Conservation (phyloP, 2,329 filamentous ascomycete species). For the Colletotrichum sp. region DNA sequence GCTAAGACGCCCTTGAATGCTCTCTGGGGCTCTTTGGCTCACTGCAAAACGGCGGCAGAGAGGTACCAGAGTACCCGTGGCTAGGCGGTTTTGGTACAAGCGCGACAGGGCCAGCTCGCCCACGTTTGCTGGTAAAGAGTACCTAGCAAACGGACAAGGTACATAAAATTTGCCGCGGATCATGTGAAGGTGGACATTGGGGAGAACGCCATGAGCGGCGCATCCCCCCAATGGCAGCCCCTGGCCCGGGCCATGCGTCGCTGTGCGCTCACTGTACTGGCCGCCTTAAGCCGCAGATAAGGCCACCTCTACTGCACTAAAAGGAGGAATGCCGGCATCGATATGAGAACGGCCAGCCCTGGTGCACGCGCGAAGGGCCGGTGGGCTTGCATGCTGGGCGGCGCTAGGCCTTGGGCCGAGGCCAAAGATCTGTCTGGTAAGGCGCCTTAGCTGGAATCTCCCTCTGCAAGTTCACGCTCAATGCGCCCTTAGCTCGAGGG, state of each 20-base stretch:
- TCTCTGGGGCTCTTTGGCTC: background rate
- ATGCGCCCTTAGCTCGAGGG: background rate
- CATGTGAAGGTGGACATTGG: slow-evolving; percentile 19
- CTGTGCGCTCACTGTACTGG: background rate
- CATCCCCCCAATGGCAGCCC: background rate
- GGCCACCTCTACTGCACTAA: background rate
- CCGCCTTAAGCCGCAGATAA: background rate
- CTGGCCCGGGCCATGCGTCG: background rate
- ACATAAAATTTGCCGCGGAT: background rate
- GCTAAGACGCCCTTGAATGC: background rate
- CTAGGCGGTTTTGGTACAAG: background rate
- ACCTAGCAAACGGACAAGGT: background rate
- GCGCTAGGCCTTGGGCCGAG: slow-evolving; percentile 6
- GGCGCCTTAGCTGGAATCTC: background rate
- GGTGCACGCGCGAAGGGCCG: background rate
- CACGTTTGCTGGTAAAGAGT: background rate
- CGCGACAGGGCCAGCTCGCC: background rate
- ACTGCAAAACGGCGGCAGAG: background rate
- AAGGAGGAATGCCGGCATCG: slow-evolving; percentile 9
- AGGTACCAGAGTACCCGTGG: background rate
- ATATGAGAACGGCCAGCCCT: background rate
- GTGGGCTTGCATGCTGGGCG: background rate
- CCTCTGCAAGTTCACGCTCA: slow-evolving; percentile 8
- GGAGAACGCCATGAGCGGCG: background rate
- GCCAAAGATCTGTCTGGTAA: background rate